Base-by-base conservation (phyloP, 768 basidiomycete species). In the Termitomyces sp. region DNA sequence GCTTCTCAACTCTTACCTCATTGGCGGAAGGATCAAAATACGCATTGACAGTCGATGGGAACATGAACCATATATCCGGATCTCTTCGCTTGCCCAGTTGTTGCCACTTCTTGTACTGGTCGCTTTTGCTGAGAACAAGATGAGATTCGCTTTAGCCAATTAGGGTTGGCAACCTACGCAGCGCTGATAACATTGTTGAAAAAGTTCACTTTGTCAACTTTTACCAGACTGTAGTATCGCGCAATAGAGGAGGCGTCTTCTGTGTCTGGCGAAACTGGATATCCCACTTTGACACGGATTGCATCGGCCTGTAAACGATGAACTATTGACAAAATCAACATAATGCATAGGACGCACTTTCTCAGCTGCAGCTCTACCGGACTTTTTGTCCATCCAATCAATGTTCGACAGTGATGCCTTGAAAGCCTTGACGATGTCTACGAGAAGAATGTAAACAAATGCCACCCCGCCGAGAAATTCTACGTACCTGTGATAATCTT, bases 211-310 rank as follows among this genome's bases (percentile, higher is more conserved):
- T 83, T 75, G 62, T 86, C 76, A 50, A 95, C 79, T 52, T 85
- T 82, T 49, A 93, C 83, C n/a, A 75, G 74, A 11, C 75, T 73
- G 70, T 98, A 98, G 75, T 94, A 98, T 44, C 69, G 75, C 33
- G 81, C 78, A 48, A 98, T 82, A 9, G 91, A 87, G 28, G 74
- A 74, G 42, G 94, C 81, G 68, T 86, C 79, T 18, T 78, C 79
- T 1, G 92, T 95, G 71, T 98, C 82, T 1, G 97, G 97, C 2
- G 86, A 92, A 12, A 89, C 69, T 1, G 97, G 96, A 75, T 88
- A 98, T 60, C 97, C 97, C 63, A 99, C 91, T 80, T 98, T 96
- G 72, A 94, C 84, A 33, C 88, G 85, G 63, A 96, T 89, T 0
- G 86, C 85, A 69, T 90, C 83, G 15, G 92, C 93, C 89, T 91